A percentile compares a stretch with the other conserved stretches of the same genome.
phyloP scores from a whole-genome alignment of 805 yeast species.

The Metschnikowia lunata region DNA sequence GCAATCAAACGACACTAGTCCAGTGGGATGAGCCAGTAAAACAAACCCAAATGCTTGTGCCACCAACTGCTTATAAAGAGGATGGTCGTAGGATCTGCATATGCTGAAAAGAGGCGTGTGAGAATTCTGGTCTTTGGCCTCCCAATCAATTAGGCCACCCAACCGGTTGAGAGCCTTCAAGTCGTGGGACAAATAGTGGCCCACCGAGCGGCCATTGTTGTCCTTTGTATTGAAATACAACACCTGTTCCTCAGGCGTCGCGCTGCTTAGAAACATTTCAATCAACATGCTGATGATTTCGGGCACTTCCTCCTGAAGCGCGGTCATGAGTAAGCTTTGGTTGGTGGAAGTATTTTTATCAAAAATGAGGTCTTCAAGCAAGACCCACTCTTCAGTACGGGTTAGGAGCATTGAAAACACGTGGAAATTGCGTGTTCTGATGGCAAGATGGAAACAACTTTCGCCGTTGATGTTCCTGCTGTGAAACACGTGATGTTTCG shows the following conservation, averaged over 20 bases:
- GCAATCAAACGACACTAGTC: constrained; percentile 44
- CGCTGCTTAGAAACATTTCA: constrained; percentile 35
- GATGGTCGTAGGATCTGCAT: constrained; percentile 77
- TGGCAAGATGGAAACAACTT: constrained; percentile 62
- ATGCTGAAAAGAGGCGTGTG: constrained; percentile 78
- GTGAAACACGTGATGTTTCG: constrained; percentile 21
- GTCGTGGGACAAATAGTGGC: constrained; percentile 67
- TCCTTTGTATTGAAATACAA: constrained; percentile 52
- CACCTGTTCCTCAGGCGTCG: constrained; percentile 43
- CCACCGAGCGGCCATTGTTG: constrained; percentile 53
- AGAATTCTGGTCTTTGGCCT: constrained; percentile 52
- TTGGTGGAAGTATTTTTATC: constrained; percentile 54
- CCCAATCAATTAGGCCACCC: constrained; percentile 69
- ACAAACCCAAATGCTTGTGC: constrained; percentile 43
- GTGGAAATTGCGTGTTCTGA: constrained; percentile 43
- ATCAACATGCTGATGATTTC: constrained; percentile 45
- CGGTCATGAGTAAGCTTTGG: constrained; percentile 54
- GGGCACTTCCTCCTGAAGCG: constrained; percentile 52
- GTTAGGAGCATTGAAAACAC: constrained; percentile 46
- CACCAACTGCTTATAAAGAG: constrained; percentile 51
- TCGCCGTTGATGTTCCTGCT: constrained; percentile 51
- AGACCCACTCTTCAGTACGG: constrained; percentile 44
- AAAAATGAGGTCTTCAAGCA: constrained; percentile 61
- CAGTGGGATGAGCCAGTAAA: constrained; percentile 36
- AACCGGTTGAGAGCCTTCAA: constrained; percentile 45